A percentile compares a stretch with the other conserved stretches of the same genome.
Evolutionary conservation across 1,139 yeast genomes (phyloP).

Genomic region (Kodamaea suecica): DNA sequence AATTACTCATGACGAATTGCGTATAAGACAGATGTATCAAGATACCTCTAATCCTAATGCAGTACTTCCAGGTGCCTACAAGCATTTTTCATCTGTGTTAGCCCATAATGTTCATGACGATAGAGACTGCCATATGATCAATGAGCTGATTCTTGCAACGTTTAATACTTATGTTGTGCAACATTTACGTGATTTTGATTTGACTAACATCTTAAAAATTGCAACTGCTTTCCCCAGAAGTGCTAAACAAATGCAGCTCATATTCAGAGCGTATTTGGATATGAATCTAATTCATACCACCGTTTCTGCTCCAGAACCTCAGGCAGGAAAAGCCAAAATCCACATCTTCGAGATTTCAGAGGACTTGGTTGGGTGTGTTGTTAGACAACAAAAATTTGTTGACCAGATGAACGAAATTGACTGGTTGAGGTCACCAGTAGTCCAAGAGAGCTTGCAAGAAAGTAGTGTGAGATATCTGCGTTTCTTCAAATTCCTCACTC

Average conservation of each 20-base stretch:
- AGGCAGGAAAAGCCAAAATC: too few relatives aligned
- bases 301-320: not conserved
- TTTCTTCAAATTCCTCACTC: slow-evolving; percentile 22
- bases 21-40: slow-evolving; percentile 22
- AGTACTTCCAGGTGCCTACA: slow-evolving; percentile 12
- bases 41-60: slow-evolving; percentile 14
- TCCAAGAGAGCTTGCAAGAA: slow-evolving; percentile 19
- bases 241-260: slow-evolving; percentile 3
- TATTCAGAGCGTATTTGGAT: not conserved
- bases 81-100: slow-evolving; percentile 9
- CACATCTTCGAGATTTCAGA: slow-evolving; percentile 18
- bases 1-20: slow-evolving; percentile 17
- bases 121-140: not conserved
- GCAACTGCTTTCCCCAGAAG: not conserved
- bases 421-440: slow-evolving; percentile 26
- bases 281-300: slow-evolving; percentile 1
- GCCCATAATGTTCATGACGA: not conserved
- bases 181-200: not conserved
- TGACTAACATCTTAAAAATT: not conserved
- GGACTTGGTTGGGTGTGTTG: slow-evolving; percentile 31
- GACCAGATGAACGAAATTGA: slow-evolving; percentile 28
- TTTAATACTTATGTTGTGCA: not conserved
- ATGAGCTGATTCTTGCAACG: not conserved
- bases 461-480: slow-evolving; percentile 23
- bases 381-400: slow-evolving; percentile 32